A percentile compares a stretch with the other conserved stretches of the same genome.
Conservation (phyloP, 2,329 filamentous ascomycete genomes). For the Claviceps sp. region DNA sequence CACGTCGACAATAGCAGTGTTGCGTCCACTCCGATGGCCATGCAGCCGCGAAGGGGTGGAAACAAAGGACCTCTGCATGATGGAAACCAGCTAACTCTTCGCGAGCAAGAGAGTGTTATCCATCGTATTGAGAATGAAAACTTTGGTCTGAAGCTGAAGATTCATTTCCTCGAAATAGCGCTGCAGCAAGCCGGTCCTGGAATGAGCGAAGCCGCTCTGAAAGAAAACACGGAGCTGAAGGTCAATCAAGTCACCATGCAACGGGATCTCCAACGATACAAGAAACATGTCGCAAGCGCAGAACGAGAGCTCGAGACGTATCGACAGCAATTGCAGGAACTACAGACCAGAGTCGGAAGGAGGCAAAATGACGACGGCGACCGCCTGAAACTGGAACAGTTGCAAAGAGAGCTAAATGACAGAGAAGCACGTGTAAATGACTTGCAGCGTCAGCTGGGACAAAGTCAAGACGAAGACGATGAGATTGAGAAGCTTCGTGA, state of each 20-base stretch:
- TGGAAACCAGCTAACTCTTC: constrained; percentile 79
- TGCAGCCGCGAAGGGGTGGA: constrained; percentile 48
- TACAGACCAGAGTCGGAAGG: constrained; percentile 68
- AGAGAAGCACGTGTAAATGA: constrained; percentile 48
- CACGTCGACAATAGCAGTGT: constrained; percentile 66
- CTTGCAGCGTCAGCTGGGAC: constrained; percentile 44
- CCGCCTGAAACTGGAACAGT: constrained; percentile 43
- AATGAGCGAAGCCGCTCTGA: constrained; percentile 76
- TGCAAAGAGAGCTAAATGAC: constrained; percentile 43
- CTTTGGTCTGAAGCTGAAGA: constrained; percentile 91
- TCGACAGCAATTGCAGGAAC: constrained; percentile 64
- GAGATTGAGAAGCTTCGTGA: constrained; percentile 56
- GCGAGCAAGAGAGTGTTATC: constrained; percentile 91
- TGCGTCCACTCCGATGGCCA: constrained; percentile 68
- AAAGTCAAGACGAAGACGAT: constrained; percentile 41
- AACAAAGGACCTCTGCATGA: constrained; percentile 61
- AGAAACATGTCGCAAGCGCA: constrained; percentile 68
- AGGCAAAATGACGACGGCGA: constrained; percentile 61
- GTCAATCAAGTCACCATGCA: constrained; percentile 85
- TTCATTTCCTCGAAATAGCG: constrained; percentile 89
- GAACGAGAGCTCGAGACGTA: constrained; percentile 81
- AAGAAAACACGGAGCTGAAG: constrained; percentile 93
- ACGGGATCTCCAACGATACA: constrained; percentile 71
- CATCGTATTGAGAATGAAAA: constrained; percentile 98
- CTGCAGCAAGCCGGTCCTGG: constrained; percentile 77